phyloP scores from a whole-genome alignment of 2,329 filamentous ascomycete genomes.

The Colletotrichum orbiculare region DNA sequence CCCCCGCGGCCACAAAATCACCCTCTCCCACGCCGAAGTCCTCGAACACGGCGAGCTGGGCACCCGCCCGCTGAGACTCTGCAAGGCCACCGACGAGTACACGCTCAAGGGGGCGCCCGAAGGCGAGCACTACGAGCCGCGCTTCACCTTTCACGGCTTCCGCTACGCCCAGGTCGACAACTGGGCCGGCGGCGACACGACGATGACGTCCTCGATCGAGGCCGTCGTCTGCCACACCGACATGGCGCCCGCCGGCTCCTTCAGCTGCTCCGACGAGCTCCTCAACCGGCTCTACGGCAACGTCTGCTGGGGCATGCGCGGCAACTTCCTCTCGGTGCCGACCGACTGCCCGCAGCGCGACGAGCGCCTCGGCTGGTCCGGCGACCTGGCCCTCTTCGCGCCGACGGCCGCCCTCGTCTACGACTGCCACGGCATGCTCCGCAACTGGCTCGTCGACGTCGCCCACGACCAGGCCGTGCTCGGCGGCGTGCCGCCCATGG shows the following conservation, averaged over 20 bases:
- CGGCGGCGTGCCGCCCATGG: conserved; percentile 46
- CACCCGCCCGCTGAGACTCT: conserved; percentile 49
- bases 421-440: conserved; percentile 17
- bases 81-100: conserved; percentile 49
- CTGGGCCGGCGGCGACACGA: conserved; percentile 46
- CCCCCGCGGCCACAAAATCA: conserved; percentile 41
- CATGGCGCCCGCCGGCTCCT: conserved; percentile 21
- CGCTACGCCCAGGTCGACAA: conserved; percentile 58
- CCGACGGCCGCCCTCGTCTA: conserved; percentile 26
- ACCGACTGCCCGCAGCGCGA: conserved; percentile 36
- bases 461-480: conserved; percentile 46
- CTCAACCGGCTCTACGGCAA: conserved; percentile 27
- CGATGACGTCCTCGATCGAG: not conserved
- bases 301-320: conserved; percentile 28
- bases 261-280: conserved; percentile 19
- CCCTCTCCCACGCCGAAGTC: conserved; percentile 54
- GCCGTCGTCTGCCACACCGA: conserved; percentile 32
- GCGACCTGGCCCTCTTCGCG: conserved; percentile 27
- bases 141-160: conserved; percentile 64
- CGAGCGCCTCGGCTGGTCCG: conserved; percentile 27
- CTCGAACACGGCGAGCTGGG: conserved; percentile 54
- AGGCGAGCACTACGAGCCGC: conserved; percentile 51
- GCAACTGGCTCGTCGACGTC: conserved; percentile 29
- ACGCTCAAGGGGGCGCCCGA: conserved; percentile 41
- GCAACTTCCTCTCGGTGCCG: conserved; percentile 33